Evolutionary conservation across 805 yeast species (phyloP).

Genomic region (Ogataea polymorpha): DNA sequence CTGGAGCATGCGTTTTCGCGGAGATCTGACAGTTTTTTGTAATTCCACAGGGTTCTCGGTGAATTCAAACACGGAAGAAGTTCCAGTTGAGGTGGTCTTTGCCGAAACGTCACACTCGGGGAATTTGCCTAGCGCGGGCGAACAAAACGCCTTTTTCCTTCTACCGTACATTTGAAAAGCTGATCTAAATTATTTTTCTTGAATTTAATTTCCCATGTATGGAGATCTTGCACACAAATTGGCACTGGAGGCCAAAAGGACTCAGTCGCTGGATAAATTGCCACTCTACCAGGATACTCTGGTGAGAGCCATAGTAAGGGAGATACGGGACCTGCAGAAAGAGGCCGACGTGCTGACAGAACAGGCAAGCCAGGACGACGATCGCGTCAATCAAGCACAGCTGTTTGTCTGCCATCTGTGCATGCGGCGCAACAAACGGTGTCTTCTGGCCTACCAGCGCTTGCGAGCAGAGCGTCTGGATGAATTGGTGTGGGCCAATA

Average conservation of each 20-base stretch:
- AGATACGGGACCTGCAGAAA: constrained; percentile 59
- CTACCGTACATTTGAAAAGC: constrained; percentile 1
- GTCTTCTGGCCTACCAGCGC: constrained; percentile 79
- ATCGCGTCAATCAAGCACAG: constrained; percentile 56
- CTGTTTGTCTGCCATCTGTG: constrained; percentile 68
- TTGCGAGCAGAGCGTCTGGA: constrained; percentile 66
- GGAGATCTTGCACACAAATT: constrained; percentile 86
- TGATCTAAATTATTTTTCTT: neutral
- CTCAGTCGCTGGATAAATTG: constrained; percentile 58
- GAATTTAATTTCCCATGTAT: constrained; percentile 56
- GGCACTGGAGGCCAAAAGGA: constrained; percentile 79
- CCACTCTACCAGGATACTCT: constrained; percentile 74
- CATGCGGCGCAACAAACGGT: constrained; percentile 85
- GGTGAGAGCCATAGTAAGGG: constrained; percentile 67
- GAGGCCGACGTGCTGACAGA: constrained; percentile 48
- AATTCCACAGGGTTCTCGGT: constrained; percentile 4
- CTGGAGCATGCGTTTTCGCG: constrained; percentile 8
- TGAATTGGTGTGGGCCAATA: constrained; percentile 68
- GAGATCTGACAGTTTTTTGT: neutral
- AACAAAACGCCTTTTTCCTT: neutral
- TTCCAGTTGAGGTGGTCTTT: too few relatives aligned
- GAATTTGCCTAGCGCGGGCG: too few relatives aligned
- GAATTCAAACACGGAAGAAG: constrained; percentile 9
- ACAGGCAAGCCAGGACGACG: constrained; percentile 23
- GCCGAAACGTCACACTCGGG: too few relatives aligned